phyloP scores from a whole-genome alignment of 139 green algal genomes.

The Astrephomene gubernaculifera region DNA sequence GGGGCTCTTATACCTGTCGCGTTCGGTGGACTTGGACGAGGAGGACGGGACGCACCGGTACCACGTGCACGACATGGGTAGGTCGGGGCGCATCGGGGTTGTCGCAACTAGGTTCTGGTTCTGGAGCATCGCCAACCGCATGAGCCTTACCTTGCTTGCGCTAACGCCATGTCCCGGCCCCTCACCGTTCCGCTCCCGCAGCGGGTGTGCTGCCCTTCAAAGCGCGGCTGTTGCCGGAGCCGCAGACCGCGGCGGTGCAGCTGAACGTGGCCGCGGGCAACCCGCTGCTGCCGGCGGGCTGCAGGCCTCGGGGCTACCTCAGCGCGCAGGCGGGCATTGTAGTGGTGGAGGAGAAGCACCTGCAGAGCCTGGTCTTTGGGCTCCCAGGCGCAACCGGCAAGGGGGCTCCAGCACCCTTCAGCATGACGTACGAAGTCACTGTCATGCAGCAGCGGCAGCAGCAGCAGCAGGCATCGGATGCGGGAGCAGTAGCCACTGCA shows the following conservation, averaged over 20 bases:
- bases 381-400: neutral
- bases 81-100: neutral
- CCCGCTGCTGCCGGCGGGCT: slow-evolving; percentile 77
- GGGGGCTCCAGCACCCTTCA: neutral
- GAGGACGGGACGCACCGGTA: slow-evolving; percentile 3
- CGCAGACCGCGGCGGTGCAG: slow-evolving; percentile 81
- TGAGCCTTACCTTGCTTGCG: too few species aligned
- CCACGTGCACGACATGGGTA: slow-evolving; percentile 50
- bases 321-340: slow-evolving; percentile 73
- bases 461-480: neutral
- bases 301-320: slow-evolving; percentile 76
- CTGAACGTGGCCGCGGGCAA: slow-evolving; percentile 65
- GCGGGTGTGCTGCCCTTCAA: slow-evolving; percentile 91
- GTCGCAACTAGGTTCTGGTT: neutral
- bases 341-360: slow-evolving; percentile 72
- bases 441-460: slow-evolving; percentile 16
- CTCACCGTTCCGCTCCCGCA: slow-evolving; percentile 37
- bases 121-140: too few species aligned
- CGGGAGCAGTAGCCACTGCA: neutral
- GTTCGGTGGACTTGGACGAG: slow-evolving; percentile 46
- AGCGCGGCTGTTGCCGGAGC: slow-evolving; percentile 63
- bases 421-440: slow-evolving; percentile 18
- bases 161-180: neutral
- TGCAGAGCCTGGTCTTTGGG: slow-evolving; percentile 33
- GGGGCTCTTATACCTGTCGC: slow-evolving; percentile 89